Base-by-base conservation (phyloP, 805 yeast species). In the Yamadazyma tumulicola region DNA sequence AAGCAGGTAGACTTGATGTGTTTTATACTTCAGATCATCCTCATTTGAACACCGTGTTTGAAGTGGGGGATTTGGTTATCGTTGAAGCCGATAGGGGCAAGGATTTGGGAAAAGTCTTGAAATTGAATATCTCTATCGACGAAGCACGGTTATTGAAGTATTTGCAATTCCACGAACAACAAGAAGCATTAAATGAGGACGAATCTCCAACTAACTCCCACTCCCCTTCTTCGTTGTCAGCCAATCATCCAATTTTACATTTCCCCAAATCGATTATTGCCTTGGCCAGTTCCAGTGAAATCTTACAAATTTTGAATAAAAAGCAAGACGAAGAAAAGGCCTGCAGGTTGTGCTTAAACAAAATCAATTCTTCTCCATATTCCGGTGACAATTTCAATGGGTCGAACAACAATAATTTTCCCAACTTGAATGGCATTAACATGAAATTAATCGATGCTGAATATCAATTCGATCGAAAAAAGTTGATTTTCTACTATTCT, bases 11-110 rank as follows among this genome's bases (percentile, higher is more conserved):
- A 27, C 61, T 81, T 36, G 96, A 87, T 56, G 86, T 85, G 6
- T 86, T 83, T 49, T 77, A 75, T 51, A 58, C 80, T 14, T 18
- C 29, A 5, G 26, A 40, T 29, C 21, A 11, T 21, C 14, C n/a
- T 4, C 6, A 11, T 3, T 20, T 21, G 2, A 11, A 12, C 19
- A 5, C 20, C 6, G 12, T 45, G 20, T 55, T 78, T 27, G 59
- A 64, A 32, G 57, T 66, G 4, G 84, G 84, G 15, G 88, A 82
- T 51, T 67, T 82, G 49, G 91, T 85, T 11, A 75, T 84, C 49
- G 94, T 84, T 12, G 91, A 85, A 51, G 94, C 93, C 1, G 94
- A 85, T 51, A 65, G 94, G 21, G 94, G 94, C 23, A 61, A 77
- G 23, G 94, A 85, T 57, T 67, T 85, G 40, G 94, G 94, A 23